Conservation (phyloP, 1,284 basidiomycete genomes). For the Ustilago curta region DNA sequence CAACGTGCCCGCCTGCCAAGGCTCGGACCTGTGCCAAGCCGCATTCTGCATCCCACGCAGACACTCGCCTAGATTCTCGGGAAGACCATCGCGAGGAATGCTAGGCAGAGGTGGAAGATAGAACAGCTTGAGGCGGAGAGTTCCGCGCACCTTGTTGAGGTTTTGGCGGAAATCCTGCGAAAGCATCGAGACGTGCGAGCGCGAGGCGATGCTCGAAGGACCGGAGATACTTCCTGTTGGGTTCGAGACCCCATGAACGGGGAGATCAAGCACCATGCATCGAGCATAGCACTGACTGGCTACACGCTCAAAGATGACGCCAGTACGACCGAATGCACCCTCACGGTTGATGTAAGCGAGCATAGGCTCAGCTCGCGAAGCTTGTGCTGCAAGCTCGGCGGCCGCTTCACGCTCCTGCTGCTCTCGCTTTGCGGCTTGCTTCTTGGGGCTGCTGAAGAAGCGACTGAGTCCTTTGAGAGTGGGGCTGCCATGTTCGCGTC, state of each 20-base stretch:
- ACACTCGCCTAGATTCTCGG: conserved; percentile 91
- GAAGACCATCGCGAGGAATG: conserved; percentile 80
- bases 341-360: conserved; percentile 61
- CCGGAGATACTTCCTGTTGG: conserved; percentile 47
- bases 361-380: conserved; percentile 54
- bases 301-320: conserved; percentile 60
- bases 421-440: conserved; percentile 54
- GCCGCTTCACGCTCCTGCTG: conserved; percentile 50
- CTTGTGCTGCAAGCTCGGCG: conserved; percentile 37
- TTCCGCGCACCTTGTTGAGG: conserved; percentile 57
- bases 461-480: conserved; percentile 59
- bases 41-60: conserved; percentile 86
- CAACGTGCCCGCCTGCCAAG: conserved; percentile 81
- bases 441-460: conserved; percentile 63
- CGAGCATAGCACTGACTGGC: conserved; percentile 55
- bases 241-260: conserved; percentile 59
- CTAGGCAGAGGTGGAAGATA: conserved; percentile 87
- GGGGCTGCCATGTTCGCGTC: conserved; percentile 51
- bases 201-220: conserved; percentile 48
- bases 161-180: conserved; percentile 52
- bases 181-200: conserved; percentile 34
- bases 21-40: conserved; percentile 90
- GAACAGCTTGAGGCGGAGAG: conserved; percentile 73
- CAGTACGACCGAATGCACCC: conserved; percentile 62
- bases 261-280: conserved; percentile 59